Percentiles rank a stretch among this genome's conserved stretches.
Conservation (phyloP, 1,284 basidiomycete species). For the Agroathelia rolfsii region DNA sequence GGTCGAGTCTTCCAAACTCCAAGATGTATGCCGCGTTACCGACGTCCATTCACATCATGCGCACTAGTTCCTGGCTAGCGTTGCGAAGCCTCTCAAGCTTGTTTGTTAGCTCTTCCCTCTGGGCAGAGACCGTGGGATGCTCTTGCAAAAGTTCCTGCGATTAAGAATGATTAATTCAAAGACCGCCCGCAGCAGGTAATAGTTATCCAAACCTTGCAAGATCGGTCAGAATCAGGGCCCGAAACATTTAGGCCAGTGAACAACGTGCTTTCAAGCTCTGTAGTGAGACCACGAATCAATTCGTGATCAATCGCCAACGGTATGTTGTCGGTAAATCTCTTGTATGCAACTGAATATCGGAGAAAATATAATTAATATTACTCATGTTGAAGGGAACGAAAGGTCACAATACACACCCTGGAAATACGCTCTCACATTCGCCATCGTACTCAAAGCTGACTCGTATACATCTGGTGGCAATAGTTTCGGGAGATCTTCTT, state of each 20-base stretch:
- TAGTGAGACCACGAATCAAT: slow-evolving; percentile 37
- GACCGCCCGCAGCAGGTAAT: too few relatives aligned
- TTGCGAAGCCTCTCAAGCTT: slow-evolving; percentile 41
- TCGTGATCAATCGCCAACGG: slow-evolving; percentile 55
- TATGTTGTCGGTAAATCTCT: slow-evolving; percentile 55
- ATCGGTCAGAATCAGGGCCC: too few relatives aligned
- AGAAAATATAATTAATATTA: slow-evolving; percentile 1
- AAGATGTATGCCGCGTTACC: too few relatives aligned
- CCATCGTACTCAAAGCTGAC: slow-evolving; percentile 54
- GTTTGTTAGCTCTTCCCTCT: slow-evolving; percentile 39
- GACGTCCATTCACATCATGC: too few relatives aligned
- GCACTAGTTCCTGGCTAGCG: slow-evolving; percentile 46
- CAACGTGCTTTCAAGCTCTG: too few relatives aligned
- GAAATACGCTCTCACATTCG: slow-evolving; percentile 63
- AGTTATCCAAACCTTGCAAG: too few relatives aligned
- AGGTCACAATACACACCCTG: slow-evolving; percentile 39
- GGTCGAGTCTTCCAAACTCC: too few relatives aligned
- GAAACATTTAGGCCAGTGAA: slow-evolving; percentile 34
- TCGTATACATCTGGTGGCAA: slow-evolving; percentile 44
- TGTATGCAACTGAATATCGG: slow-evolving; percentile 45
- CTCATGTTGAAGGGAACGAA: too few relatives aligned
- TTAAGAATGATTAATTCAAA: too few relatives aligned
- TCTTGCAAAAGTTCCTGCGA: slow-evolving; percentile 51
- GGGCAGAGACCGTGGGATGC: slow-evolving; percentile 31
- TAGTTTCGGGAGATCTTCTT: slow-evolving; percentile 40